Base-by-base conservation (phyloP, 2,329 filamentous ascomycete genomes). In the Epicoccum nigrum region DNA sequence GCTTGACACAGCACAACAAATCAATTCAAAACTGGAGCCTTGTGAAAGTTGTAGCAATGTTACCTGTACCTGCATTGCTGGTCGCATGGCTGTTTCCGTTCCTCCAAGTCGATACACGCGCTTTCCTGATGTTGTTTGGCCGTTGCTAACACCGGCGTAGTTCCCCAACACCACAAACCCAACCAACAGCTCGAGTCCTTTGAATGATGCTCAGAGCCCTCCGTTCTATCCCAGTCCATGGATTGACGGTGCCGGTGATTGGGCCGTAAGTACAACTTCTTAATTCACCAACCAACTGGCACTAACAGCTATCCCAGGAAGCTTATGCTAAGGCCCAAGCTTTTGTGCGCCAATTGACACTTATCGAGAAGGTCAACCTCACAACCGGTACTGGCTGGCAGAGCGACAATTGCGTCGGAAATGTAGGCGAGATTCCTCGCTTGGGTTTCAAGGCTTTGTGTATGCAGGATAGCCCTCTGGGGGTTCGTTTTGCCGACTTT, bases 281-380 rank as follows among this genome's bases (percentile, higher is more conserved):
- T 9, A 25, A 15, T 34, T 23, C 15, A 27, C 1, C 12, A 6
- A n/a, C 8, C 15, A 28, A 15, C 8, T 25, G 17, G 16, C 17
- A 42, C 43, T 52, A 17, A 52, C 11, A 13, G 5, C n/a, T 7
- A n/a, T 11, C 3, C 7, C 15, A 52, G 49, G 49, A 85, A 6
- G 90, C 91, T 31, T 92, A 96, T 62, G 77, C 75, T 16, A 86
- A 88, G 72, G 92, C 92, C 1, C 85, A 83, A 60, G 83, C 81
- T 2, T 93, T 96, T 65, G 91, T 97, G 37, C 88, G 87, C 8
- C 86, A 92, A 69, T 76, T 96, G 74, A 96, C 91, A 0, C 80
- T 96, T 28, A 69, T 86, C 9, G 92, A 97, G 73, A 97, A 96
- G 77, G 91, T 97, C 74, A 97, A 97, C 73, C 73, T 99, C 58